These are phyloP conservation scores for Sarcodon aspratus DNA, from an alignment of 768 basidiomycete species.

Conservation along the genomic window DNA sequence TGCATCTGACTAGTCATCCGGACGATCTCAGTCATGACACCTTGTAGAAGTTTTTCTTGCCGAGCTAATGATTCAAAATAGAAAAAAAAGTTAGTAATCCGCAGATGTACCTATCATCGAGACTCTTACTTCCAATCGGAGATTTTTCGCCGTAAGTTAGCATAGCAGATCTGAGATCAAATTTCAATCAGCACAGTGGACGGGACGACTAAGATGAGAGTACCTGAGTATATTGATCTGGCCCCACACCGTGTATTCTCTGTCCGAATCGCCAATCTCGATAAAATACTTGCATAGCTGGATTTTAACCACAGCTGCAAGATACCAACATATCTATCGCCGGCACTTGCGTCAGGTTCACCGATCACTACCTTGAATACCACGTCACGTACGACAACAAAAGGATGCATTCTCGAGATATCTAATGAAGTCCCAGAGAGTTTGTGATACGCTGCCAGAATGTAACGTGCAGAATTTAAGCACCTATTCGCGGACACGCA, in stretches of 20 bases:
- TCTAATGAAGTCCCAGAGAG: constrained; percentile 78
- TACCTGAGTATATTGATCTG: constrained; percentile 80
- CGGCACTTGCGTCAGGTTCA: not conserved
- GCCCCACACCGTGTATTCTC: constrained; percentile 75
- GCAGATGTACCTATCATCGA: not conserved
- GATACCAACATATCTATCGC: constrained; percentile 78
- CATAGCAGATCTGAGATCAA: constrained; percentile 62
- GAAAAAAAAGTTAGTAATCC: not conserved
- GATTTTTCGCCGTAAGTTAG: constrained; percentile 69
- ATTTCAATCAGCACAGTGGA: not conserved
- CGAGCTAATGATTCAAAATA: constrained; percentile 37
- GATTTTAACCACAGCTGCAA: constrained; percentile 79
- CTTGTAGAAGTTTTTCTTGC: constrained; percentile 74
- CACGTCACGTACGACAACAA: constrained; percentile 50
- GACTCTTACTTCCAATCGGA: constrained; percentile 59
- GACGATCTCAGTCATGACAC: constrained; percentile 77
- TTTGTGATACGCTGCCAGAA: constrained; percentile 65
- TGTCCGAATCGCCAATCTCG: constrained; percentile 61
- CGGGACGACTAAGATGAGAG: constrained; percentile 7
- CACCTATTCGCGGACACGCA: constrained; percentile 64
- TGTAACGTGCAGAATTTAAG: constrained; percentile 61
- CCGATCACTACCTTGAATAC: constrained; percentile 5
- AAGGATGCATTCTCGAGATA: constrained; percentile 69
- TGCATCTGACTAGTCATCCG: constrained; percentile 72
- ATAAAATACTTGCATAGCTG: constrained; percentile 83